phyloP scores from a whole-genome alignment of 495 filamentous ascomycete species.

The Aspergillus incahuasiensis region DNA sequence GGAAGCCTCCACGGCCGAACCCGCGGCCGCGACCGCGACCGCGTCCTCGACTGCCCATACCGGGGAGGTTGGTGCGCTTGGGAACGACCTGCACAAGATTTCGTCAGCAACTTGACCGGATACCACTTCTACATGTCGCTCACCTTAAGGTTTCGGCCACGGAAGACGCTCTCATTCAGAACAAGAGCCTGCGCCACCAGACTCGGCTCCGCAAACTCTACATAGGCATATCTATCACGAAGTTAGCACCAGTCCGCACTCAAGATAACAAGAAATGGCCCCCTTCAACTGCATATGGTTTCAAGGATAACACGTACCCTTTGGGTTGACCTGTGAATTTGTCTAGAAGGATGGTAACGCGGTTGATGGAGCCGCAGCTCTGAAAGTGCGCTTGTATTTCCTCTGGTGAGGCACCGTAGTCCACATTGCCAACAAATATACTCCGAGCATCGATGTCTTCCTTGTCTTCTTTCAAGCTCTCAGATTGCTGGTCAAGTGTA shows the following conservation, averaged over 20 bases:
- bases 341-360: slow-evolving; percentile 95
- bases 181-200: slow-evolving; percentile 90
- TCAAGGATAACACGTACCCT: slow-evolving; percentile 59
- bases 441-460: slow-evolving; percentile 94
- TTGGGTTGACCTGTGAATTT: slow-evolving; percentile 98
- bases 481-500: slow-evolving; percentile 74
- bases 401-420: slow-evolving; percentile 95
- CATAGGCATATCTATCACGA: slow-evolving; percentile 88
- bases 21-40: slow-evolving; percentile 68
- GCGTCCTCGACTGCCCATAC: slow-evolving; percentile 72
- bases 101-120: no score
- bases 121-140: slow-evolving; percentile 11
- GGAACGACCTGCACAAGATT: slow-evolving; percentile 67
- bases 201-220: slow-evolving; percentile 94
- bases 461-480: slow-evolving; percentile 82
- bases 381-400: slow-evolving; percentile 99
- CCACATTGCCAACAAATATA: slow-evolving; percentile 98
- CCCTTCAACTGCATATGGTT: not conserved
- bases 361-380: slow-evolving; percentile 94
- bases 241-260: slow-evolving; percentile 33
- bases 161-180: slow-evolving; percentile 94
- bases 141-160: slow-evolving; percentile 91
- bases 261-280: not conserved
- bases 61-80: slow-evolving; percentile 95
- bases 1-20: slow-evolving; percentile 56